A percentile compares a stretch with the other conserved stretches of the same genome.
These are phyloP conservation scores for Xylariaceae sp. DNA, from an alignment of 2,329 filamentous ascomycete genomes.

Conservation along the genomic window DNA sequence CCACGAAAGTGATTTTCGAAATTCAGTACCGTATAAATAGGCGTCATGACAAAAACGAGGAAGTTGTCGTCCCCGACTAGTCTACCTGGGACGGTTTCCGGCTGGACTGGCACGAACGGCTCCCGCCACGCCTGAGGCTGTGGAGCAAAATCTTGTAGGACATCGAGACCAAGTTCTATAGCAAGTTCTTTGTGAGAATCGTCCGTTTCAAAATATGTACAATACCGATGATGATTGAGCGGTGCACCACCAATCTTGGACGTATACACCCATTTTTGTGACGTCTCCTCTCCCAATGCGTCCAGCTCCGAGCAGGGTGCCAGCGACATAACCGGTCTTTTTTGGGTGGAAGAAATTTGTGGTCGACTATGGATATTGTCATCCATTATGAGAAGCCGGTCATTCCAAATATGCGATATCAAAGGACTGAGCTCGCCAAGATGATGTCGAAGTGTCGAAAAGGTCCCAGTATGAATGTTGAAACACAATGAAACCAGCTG, in stretches of 20 bases:
- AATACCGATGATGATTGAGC: constrained; percentile 12
- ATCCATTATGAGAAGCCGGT: constrained; percentile 18
- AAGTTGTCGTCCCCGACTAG: constrained; percentile 30
- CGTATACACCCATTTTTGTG: constrained; percentile 10
- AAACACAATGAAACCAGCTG: constrained; percentile 29
- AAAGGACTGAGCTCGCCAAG: constrained; percentile 16
- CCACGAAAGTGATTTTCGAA: constrained; percentile 24
- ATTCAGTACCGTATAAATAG: constrained; percentile 28
- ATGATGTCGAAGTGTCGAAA: constrained; percentile 27
- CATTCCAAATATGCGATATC: constrained; percentile 30
- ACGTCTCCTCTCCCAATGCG: not conserved
- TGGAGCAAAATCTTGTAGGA: constrained; percentile 17
- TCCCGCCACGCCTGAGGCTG: constrained; percentile 6
- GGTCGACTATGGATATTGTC: constrained; percentile 3
- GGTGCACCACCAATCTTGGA: constrained; percentile 6
- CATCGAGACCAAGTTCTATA: constrained; percentile 14
- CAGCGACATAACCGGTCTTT: constrained; percentile 15
- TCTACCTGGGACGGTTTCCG: constrained; percentile 11
- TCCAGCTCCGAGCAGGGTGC: constrained; percentile 13
- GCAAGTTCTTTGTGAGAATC: constrained; percentile 9
- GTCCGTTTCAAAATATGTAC: constrained; percentile 4
- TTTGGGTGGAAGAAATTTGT: not conserved
- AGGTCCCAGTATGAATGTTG: constrained; percentile 32
- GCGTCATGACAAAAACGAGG: constrained; percentile 25
- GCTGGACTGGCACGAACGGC: constrained; percentile 8